phyloP scores from a whole-genome alignment of 2,329 filamentous ascomycete species.

The Onygenales sp. region DNA sequence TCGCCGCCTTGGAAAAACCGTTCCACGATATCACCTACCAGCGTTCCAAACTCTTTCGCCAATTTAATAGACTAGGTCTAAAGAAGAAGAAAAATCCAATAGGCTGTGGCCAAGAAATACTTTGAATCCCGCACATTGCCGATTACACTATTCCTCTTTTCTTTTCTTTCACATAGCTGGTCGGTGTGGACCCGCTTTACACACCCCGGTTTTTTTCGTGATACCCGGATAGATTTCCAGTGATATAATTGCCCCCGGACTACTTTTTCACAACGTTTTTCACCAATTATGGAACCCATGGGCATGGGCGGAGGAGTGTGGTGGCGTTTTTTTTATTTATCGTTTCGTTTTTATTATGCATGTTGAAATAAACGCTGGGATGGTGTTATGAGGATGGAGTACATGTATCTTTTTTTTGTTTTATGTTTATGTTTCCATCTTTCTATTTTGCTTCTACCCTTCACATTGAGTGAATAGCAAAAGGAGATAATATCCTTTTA shows the following conservation, averaged over 20 bases:
- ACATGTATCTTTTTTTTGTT: background rate
- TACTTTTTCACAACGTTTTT: background rate
- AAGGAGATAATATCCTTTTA: too few species aligned
- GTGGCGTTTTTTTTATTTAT: background rate
- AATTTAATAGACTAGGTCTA: constrained; percentile 2
- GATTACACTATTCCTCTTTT: background rate
- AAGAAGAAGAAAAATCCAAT: background rate
- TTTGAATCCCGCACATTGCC: background rate
- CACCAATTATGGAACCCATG: background rate
- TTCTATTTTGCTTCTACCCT: too few species aligned
- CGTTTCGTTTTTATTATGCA: too few species aligned
- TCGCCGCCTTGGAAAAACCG: constrained; percentile 7
- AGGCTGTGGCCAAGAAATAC: background rate
- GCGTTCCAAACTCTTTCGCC: constrained; percentile 8
- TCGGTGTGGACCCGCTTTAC: too few species aligned
- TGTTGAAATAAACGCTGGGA: too few species aligned
- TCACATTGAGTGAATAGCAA: too few species aligned
- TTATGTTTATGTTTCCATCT: background rate
- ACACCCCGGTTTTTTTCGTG: background rate
- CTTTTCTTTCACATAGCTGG: background rate
- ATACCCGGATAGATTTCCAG: background rate
- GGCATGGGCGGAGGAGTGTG: background rate
- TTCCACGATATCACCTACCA: constrained; percentile 12
- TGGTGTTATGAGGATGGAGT: too few species aligned
- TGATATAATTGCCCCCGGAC: background rate